Base-by-base conservation (phyloP, 257 asterid genomes). In the Voacanga thouarsii region DNA sequence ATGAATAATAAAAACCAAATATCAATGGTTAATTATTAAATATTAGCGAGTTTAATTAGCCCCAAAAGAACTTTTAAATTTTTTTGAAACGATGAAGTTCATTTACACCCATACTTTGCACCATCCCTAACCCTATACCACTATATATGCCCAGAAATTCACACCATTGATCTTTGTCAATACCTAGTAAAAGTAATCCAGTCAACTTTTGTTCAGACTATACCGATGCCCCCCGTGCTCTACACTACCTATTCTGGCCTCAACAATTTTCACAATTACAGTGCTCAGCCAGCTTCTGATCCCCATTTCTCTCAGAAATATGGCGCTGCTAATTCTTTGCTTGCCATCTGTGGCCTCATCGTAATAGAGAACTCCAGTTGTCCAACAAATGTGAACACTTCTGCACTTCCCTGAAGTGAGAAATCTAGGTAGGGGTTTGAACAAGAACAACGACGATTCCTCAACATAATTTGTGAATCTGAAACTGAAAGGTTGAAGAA, bases 251-350 rank as follows among this genome's bases (percentile, higher is more conserved):
- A 79, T 87, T 0, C 85, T 69, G 44, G 73, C 83, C 77, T 85
- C 86, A 8, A 92, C 77, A 1, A 81, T 55, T 87, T 86, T 88
- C 45, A 92, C 97, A 73, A 92, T 57, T 30, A 86, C 94, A 0
- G 93, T 90, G 65, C 96, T 92, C 44, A 92, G 80, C 97, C 97
- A 92, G 41, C 94, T 90, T 71, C 97, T 94, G 5, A 92, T 88
- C 81, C 97, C 97, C 18, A 92, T 89, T 84, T 90, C 94, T 64
- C 97, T 88, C 83, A 92, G 79, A 79, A 92, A 90, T 77, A 92
- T 9, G 8, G 97, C 97, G n/a, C 97, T 92, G 49, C 96, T 88
- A 0, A 90, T 79, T 70, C 97, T 92, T 66, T 92, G 83, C 47
- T 94, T 92, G 55, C 97, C 97, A 5, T 90, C 97, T 0, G 92